Conservation (phyloP, 2,329 filamentous ascomycete species). For the Pestalotiopsis sp. region DNA sequence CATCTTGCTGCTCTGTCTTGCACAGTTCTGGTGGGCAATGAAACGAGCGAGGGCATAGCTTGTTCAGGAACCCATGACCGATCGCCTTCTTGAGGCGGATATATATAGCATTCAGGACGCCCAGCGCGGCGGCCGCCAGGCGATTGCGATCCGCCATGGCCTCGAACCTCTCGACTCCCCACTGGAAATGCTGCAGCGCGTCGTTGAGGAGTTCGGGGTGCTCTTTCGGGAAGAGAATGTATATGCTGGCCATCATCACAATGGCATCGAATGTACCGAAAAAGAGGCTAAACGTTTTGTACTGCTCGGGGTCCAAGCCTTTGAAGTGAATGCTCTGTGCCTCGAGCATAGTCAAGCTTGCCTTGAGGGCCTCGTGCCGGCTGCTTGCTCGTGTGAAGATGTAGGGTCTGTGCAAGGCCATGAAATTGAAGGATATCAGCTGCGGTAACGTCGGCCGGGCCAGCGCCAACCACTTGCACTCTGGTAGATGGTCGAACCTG, state of each 20-base stretch:
- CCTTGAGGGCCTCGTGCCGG: conserved; percentile 57
- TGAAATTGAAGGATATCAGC: conserved; percentile 53
- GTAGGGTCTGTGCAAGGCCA: conserved; percentile 64
- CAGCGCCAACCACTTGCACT: conserved; percentile 54
- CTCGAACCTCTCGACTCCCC: conserved; percentile 61
- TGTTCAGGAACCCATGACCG: conserved; percentile 32
- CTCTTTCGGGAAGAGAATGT: conserved; percentile 62
- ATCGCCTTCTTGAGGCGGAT: conserved; percentile 55
- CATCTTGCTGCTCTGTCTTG: not conserved
- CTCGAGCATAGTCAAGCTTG: conserved; percentile 57
- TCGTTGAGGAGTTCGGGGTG: conserved; percentile 49
- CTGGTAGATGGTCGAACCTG: conserved; percentile 55
- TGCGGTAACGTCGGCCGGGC: conserved; percentile 51
- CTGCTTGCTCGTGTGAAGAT: conserved; percentile 59
- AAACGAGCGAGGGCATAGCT: conserved; percentile 15
- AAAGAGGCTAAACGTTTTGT: conserved; percentile 58
- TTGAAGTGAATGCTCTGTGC: conserved; percentile 54
- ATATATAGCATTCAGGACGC: conserved; percentile 58
- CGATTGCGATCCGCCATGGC: conserved; percentile 56
- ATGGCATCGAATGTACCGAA: conserved; percentile 68
- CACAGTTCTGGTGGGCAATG: conserved; percentile 3
- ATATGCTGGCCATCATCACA: conserved; percentile 62
- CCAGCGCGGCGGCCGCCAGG: conserved; percentile 55
- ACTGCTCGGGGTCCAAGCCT: conserved; percentile 52
- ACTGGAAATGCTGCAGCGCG: conserved; percentile 59